A percentile compares a stretch with the other conserved stretches of the same genome.
Evolutionary conservation across 2,329 filamentous ascomycete species (phyloP).

Genomic region (Colletotrichum spaethianum): DNA sequence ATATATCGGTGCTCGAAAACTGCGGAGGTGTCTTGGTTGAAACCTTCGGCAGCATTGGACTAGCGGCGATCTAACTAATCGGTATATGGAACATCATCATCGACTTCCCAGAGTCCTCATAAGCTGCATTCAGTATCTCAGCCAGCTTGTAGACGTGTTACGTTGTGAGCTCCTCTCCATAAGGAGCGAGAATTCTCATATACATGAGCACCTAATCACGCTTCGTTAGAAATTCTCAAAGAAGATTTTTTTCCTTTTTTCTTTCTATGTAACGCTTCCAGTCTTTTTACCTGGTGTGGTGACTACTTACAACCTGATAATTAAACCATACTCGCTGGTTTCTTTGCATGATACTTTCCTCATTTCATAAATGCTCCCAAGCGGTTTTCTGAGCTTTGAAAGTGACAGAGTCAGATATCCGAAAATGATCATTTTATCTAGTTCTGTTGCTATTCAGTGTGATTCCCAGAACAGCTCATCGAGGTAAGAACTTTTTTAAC

Average conservation of each 20-base stretch:
- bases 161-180: neutral
- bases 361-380: neutral
- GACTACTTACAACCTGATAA: neutral
- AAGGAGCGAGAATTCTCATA: neutral
- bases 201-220: neutral
- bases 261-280: too few relatives aligned
- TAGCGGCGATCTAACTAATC: too few relatives aligned
- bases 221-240: neutral
- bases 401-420: neutral
- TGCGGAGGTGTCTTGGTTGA: too few relatives aligned
- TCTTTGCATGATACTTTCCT: neutral
- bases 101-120: neutral
- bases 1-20: fast-evolving
- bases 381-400: neutral
- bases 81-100: neutral
- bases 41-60: neutral
- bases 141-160: too few relatives aligned
- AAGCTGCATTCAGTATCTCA: neutral
- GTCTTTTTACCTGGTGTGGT: neutral
- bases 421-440: neutral
- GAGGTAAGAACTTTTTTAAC: neutral
- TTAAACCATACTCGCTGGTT: neutral
- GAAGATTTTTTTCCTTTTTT: too few relatives aligned
- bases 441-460: too few relatives aligned
- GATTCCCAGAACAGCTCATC: neutral